phyloP scores from a whole-genome alignment of 2,329 filamentous ascomycete species.

The Fusarium austroafricanum region DNA sequence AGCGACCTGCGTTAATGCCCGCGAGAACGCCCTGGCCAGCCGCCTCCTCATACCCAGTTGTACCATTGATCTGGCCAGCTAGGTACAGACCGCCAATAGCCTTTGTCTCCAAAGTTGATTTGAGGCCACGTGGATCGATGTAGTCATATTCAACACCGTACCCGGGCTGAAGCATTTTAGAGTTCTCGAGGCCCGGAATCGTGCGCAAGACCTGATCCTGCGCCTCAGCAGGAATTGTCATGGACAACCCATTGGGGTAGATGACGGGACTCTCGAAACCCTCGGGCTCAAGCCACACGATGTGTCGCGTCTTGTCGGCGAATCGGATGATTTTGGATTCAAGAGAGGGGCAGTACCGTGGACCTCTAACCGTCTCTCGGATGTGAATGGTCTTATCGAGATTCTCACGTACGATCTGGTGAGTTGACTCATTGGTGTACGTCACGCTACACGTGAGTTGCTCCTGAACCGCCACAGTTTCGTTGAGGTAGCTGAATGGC shows the following conservation, averaged over 20 bases:
- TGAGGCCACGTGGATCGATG: conserved; percentile 89
- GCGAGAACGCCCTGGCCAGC: conserved; percentile 93
- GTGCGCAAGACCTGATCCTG: conserved; percentile 89
- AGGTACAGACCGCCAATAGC: conserved; percentile 88
- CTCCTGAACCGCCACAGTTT: conserved; percentile 78
- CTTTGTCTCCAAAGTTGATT: conserved; percentile 94
- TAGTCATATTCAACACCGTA: conserved; percentile 99
- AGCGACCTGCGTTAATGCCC: conserved; percentile 92
- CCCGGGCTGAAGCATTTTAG: conserved; percentile 91
- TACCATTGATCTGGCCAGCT: conserved; percentile 97
- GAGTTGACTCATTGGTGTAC: conserved; percentile 84
- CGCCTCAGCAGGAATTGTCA: conserved; percentile 91
- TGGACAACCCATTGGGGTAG: conserved; percentile 96
- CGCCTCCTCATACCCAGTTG: conserved; percentile 97
- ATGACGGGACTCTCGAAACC: conserved; percentile 90
- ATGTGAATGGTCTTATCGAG: conserved; percentile 98
- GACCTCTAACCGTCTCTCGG: conserved; percentile 92
- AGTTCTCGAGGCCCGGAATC: conserved; percentile 87
- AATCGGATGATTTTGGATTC: conserved; percentile 96
- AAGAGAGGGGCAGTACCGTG: conserved; percentile 93
- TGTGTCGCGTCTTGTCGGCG: conserved; percentile 80
- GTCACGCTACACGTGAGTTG: conserved; percentile 91
- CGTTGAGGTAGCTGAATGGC: conserved; percentile 93
- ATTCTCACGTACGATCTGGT: conserved; percentile 86
- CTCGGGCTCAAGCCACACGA: conserved; percentile 97